Percentiles rank a stretch among this genome's conserved stretches.
Conservation (phyloP, 331 rosid genomes). For the Stylosanthes scabra region DNA sequence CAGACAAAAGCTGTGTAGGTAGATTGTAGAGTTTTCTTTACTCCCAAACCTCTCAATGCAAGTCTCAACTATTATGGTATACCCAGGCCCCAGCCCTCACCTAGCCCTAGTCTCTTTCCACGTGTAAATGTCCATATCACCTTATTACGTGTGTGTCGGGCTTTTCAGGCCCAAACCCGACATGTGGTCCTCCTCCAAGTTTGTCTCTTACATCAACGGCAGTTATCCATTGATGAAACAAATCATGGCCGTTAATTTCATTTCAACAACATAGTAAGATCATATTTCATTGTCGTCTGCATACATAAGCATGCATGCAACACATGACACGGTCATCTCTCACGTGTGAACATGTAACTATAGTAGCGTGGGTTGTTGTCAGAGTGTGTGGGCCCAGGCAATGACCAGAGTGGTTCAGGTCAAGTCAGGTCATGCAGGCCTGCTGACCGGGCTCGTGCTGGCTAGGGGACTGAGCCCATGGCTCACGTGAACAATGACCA, state of each 20-base stretch:
- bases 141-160: constrained; percentile 47
- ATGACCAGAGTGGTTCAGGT: constrained; percentile 27
- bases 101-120: constrained; percentile 13
- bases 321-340: constrained; percentile 37
- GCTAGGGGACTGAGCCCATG: constrained; percentile 35
- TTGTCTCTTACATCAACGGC: constrained; percentile 40
- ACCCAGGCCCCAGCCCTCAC: not conserved
- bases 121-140: constrained; percentile 11
- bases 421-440: constrained; percentile 4
- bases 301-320: constrained; percentile 15
- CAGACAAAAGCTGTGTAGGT: too few species aligned
- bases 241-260: constrained; percentile 31
- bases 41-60: not conserved
- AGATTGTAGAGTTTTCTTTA: not conserved
- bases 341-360: constrained; percentile 50
- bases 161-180: constrained; percentile 46
- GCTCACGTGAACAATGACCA: constrained; percentile 55
- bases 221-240: not conserved
- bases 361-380: not conserved
- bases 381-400: constrained; percentile 33
- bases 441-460: constrained; percentile 42
- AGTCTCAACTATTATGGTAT: not conserved
- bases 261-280: constrained; percentile 13
- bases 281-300: constrained; percentile 18
- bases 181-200: constrained; percentile 49